A percentile compares a stretch with the other conserved stretches of the same genome.
These are phyloP conservation scores for Xylariales sp. DNA, from an alignment of 2,329 filamentous ascomycete species.

Conservation along the genomic window DNA sequence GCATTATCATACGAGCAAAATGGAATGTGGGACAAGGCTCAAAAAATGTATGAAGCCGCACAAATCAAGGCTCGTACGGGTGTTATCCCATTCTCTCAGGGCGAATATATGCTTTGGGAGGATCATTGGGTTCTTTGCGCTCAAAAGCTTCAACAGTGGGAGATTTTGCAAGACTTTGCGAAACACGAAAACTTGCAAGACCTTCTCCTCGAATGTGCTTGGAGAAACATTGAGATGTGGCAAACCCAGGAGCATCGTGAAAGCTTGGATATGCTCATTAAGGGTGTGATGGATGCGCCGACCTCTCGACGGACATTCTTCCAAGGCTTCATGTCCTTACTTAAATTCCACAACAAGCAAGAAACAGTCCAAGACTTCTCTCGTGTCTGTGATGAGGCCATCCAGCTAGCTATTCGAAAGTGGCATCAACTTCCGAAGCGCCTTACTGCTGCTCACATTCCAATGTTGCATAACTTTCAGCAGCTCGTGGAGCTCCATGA, in stretches of 20 bases:
- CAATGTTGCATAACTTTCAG: conserved; percentile 96
- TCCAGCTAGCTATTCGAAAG: conserved; percentile 95
- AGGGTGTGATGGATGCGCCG: conserved; percentile 96
- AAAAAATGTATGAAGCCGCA: conserved; percentile 94
- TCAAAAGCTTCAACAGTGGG: conserved; percentile 99
- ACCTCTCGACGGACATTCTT: conserved; percentile 96
- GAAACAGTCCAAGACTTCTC: conserved; percentile 85
- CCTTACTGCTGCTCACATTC: conserved; percentile 94
- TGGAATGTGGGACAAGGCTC: conserved; percentile 99
- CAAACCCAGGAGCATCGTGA: conserved; percentile 86
- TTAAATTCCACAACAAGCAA: conserved; percentile 92
- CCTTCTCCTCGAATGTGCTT: conserved; percentile 91
- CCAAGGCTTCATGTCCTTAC: conserved; percentile 96
- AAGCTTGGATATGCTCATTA: conserved; percentile 91
- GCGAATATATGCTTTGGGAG: conserved; percentile 99
- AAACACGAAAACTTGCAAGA: conserved; percentile 99
- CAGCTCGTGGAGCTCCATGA: conserved; percentile 97
- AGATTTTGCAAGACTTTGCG: conserved; percentile 95
- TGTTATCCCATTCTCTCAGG: conserved; percentile 94
- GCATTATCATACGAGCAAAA: conserved; percentile 98
- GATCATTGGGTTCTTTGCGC: conserved; percentile 99
- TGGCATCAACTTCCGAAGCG: conserved; percentile 98
- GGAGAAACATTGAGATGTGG: conserved; percentile 97
- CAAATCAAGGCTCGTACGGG: conserved; percentile 97
- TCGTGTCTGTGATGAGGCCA: conserved; percentile 93